Percentiles rank a stretch among this genome's conserved stretches.
Evolutionary conservation across 768 basidiomycete species (phyloP).

Genomic region (Boletellus emodensis): DNA sequence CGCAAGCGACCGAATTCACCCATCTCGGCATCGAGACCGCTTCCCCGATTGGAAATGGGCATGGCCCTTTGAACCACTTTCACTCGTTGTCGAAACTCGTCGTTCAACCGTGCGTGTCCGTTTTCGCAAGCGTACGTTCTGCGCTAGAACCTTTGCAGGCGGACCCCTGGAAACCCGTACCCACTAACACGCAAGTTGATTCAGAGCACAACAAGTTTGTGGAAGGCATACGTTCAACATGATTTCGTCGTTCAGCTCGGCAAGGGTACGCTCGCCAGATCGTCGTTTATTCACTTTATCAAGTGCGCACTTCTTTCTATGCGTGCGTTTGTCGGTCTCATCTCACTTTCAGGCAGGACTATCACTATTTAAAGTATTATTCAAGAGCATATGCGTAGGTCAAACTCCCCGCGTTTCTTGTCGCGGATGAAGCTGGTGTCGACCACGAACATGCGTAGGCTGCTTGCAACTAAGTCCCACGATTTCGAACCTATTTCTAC

Average conservation of each 20-base stretch:
- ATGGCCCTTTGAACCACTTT: slow-evolving; percentile 86
- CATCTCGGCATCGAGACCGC: slow-evolving; percentile 72
- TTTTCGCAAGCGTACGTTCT: neutral
- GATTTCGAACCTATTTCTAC: slow-evolving; percentile 57
- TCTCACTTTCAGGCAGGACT: slow-evolving; percentile 63
- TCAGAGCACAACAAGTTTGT: slow-evolving; percentile 46
- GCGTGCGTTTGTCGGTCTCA: neutral
- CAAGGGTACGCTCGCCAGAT: slow-evolving; percentile 58
- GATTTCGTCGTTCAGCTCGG: slow-evolving; percentile 79
- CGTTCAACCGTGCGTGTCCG: slow-evolving; percentile 51
- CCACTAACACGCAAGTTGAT: slow-evolving; percentile 69
- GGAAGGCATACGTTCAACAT: slow-evolving; percentile 79
- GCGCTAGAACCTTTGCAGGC: slow-evolving; percentile 35
- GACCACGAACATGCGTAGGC: slow-evolving; percentile 32
- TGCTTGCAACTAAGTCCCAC: slow-evolving; percentile 76
- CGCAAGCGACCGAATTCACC: slow-evolving; percentile 65
- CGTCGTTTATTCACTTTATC: slow-evolving; percentile 81
- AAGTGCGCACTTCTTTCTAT: slow-evolving; percentile 44
- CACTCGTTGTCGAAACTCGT: slow-evolving; percentile 49
- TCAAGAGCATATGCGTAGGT: slow-evolving; percentile 72
- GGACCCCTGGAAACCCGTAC: slow-evolving; percentile 55
- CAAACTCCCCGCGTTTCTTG: neutral
- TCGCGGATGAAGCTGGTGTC: neutral
- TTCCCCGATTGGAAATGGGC: slow-evolving; percentile 61
- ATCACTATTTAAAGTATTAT: slow-evolving; percentile 79